Evolutionary conservation across 805 yeast species (phyloP), one percentile per base, ranked within the genome.

Genomic region (Candida ulmi): DNA sequence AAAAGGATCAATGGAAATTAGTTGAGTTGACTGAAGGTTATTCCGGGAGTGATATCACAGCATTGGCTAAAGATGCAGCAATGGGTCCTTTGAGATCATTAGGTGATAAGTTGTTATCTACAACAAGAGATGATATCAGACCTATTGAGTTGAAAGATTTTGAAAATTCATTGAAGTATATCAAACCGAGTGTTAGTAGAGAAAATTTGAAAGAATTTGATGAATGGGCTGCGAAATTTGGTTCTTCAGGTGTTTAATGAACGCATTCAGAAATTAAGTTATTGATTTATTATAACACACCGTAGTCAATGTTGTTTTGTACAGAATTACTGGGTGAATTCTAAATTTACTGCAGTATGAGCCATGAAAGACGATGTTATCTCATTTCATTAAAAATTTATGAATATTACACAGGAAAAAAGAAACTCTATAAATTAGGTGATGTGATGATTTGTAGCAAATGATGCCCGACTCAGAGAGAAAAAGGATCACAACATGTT

Each of bases 11-110:
- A 44, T 71, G 72, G 9, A 65, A 66, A 32, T 66, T 91, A 18
- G 71, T 85, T 15, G 65, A 67, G 11, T 58, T 84, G 50, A 88
- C 98, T 0, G 78, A 79, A 7, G 91, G 87, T 0, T 88, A 80
- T 61, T 85, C 95, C n/a, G 96, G 96, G 2, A 81, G 93, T 48
- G 99, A 91, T 62, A 74, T 91, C 32, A 88, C 97, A 0, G 90
- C 96, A 1, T 62, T 91, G 44, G 95, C 97, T 2, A 93, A 90
- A 61, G 97, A 91, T 59, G 95, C 96, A 3, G 97, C 99, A 1
- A 90, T 91, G 97, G 96, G 96, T 1, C 98, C 99, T 2, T 66
- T 93, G 28, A 71, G 99, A 46, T 83, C 88, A 30, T 65, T 91
- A 18, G 97, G 98, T 2, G 97, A 91, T 43, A 79, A 82, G 34